These are phyloP conservation scores for Neurospora sublineolata DNA, from an alignment of 495 filamentous ascomycete species.

Conservation along the genomic window DNA sequence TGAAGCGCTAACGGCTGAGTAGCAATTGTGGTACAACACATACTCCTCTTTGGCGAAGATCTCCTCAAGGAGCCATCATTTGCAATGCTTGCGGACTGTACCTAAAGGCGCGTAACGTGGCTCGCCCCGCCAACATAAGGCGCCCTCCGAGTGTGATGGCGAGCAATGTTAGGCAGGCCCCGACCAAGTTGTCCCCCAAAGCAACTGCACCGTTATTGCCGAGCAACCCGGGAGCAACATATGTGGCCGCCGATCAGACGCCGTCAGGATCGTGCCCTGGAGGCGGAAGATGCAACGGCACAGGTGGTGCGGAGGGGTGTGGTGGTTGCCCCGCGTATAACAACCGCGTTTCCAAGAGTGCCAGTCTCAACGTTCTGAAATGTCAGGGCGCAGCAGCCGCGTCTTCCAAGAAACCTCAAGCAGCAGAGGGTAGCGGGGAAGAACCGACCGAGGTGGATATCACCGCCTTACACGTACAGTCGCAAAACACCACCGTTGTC, in stretches of 20 bases:
- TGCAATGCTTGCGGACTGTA: conserved; percentile 98
- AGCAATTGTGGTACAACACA: conserved; percentile 93
- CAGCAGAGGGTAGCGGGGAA: conserved; percentile 16
- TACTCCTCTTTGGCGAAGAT: conserved; percentile 90
- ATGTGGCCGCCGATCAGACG: conserved; percentile 62
- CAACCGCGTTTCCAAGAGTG: conserved; percentile 85
- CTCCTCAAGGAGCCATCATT: conserved; percentile 84
- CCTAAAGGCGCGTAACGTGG: conserved; percentile 80
- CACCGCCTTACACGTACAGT: conserved; percentile 32
- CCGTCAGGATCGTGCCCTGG: conserved; percentile 83
- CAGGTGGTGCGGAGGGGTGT: conserved; percentile 90
- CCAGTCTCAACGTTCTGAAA: conserved; percentile 50
- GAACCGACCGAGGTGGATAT: conserved; percentile 35
- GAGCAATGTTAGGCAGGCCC: conserved; percentile 24
- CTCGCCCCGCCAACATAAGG: conserved; percentile 81
- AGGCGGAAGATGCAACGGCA: conserved; percentile 91
- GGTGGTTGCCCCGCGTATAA: conserved; percentile 95
- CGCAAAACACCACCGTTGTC: conserved; percentile 57
- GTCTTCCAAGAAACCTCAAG: conserved; percentile 13
- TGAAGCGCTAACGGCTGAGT: conserved; percentile 14
- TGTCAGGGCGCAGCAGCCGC: conserved; percentile 20
- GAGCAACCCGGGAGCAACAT: conserved; percentile 52
- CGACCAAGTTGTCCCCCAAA: conserved; percentile 23
- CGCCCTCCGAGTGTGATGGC: conserved; percentile 40
- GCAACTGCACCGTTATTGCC: conserved; percentile 20